Base-by-base conservation (phyloP, 306 rosid genomes). In the Ormosia semicastrata region DNA sequence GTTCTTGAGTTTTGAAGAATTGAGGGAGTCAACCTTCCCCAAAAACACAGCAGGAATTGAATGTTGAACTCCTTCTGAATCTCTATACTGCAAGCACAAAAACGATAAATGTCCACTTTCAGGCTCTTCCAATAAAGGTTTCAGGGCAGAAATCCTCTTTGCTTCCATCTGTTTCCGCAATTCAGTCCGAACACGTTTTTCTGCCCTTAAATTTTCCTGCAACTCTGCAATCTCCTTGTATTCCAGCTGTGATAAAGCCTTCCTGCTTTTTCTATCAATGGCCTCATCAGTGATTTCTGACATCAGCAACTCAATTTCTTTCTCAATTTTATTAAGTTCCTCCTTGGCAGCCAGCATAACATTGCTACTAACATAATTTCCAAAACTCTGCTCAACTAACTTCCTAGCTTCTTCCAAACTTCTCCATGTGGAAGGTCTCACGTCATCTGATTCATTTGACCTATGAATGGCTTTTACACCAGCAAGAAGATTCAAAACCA, bases 341-440 rank as follows among this genome's bases (percentile, higher is more conserved):
- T 93, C 99, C 89, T 90, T 91, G 83, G 99, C 93, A 72, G 98
- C 98, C 88, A 90, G 74, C 99, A 95, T 93, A 76, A 95, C 99
- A 71, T 87, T 95, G 90, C 98, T 93, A 84, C 99, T 86, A 66
- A 95, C 94, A 77, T 93, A 95, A 86, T 95, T 95, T 76, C 99
- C 99, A 90, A 95, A 95, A 87, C 99, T 95, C 75, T 91, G 97
- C 91, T 95, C 99, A 12, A 95, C 94, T 77, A 95, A 86, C 83
- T 95, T 95, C 90, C 97, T 93, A 83, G 98, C 99, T 84, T 95
- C 99, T 58, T 93, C 99, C 86, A 95, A 86, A 72, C 93, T 93
- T 82, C 89, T 89, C 57, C 97, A 90, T 15, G 92, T 71, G 66
- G 71, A 81, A 49, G 83, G 65, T 76, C 89, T 87, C 41, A 8